Evolutionary conservation across 2,329 filamentous ascomycete genomes (phyloP).

Genomic region (Talaromyces amestolkiae): DNA sequence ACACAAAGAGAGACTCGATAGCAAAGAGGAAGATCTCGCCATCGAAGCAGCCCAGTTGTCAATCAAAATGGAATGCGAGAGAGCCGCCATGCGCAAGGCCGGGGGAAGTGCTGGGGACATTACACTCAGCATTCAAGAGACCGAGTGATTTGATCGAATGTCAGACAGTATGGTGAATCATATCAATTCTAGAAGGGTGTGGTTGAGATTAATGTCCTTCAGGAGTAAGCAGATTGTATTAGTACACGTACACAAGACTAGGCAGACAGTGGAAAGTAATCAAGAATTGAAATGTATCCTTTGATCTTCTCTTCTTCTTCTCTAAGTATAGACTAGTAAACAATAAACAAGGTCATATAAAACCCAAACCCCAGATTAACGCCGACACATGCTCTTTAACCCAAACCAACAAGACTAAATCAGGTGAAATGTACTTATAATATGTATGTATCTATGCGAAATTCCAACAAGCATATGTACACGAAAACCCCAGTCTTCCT

Average conservation of each 20-base stretch:
- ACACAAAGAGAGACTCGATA: background rate
- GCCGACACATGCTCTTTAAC: background rate
- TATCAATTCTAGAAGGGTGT: background rate
- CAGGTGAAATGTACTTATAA: background rate
- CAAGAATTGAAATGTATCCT: background rate
- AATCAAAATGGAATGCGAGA: background rate
- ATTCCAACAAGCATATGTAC: background rate
- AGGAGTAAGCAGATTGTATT: background rate
- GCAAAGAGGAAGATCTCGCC: background rate
- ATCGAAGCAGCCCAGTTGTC: background rate
- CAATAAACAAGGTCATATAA: background rate
- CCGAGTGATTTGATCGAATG: background rate
- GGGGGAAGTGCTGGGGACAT: background rate
- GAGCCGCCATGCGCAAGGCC: background rate
- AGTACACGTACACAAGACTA: background rate
- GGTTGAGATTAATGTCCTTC: background rate
- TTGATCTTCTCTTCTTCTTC: background rate
- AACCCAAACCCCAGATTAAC: background rate
- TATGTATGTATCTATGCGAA: background rate
- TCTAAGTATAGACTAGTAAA: background rate
- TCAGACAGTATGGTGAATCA: background rate
- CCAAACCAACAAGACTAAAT: background rate
- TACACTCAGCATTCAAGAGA: background rate
- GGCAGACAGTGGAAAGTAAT: background rate
- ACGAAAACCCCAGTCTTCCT: too few species aligned